Percentiles rank a stretch among this genome's conserved stretches.
Evolutionary conservation across 75 land plant genomes (phyloP).

Genomic region (Picea sitchensis): DNA sequence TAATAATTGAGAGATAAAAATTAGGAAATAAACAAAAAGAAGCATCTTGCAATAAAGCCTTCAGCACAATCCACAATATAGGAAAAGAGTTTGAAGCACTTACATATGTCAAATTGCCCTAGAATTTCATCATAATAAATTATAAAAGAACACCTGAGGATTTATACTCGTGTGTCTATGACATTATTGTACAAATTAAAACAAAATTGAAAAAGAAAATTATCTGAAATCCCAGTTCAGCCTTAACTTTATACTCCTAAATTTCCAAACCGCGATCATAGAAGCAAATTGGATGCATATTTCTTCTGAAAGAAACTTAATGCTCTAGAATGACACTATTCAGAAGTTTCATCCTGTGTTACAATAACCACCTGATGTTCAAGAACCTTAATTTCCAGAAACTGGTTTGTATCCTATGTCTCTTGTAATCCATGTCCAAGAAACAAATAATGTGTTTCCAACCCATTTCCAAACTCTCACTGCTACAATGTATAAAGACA

Average conservation of each 20-base stretch:
- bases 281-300: neutral
- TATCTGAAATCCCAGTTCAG: neutral
- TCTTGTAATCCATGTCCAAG: neutral
- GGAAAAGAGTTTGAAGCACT: neutral
- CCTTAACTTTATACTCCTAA: no score
- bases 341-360: neutral
- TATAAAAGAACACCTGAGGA: neutral
- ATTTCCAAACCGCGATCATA: neutral
- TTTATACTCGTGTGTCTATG: neutral
- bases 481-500: no score
- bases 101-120: neutral
- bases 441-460: neutral
- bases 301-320: neutral
- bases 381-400: neutral
- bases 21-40: slow-evolving; percentile 8
- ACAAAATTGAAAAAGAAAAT: neutral
- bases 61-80: neutral
- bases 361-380: neutral
- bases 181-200: neutral
- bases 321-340: neutral
- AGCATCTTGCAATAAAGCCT: neutral
- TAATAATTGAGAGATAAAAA: neutral
- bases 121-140: neutral
- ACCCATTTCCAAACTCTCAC: no score
- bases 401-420: neutral